These are phyloP conservation scores for Cymodocea nodosa DNA, from an alignment of 116 monocot species.

Conservation along the genomic window DNA sequence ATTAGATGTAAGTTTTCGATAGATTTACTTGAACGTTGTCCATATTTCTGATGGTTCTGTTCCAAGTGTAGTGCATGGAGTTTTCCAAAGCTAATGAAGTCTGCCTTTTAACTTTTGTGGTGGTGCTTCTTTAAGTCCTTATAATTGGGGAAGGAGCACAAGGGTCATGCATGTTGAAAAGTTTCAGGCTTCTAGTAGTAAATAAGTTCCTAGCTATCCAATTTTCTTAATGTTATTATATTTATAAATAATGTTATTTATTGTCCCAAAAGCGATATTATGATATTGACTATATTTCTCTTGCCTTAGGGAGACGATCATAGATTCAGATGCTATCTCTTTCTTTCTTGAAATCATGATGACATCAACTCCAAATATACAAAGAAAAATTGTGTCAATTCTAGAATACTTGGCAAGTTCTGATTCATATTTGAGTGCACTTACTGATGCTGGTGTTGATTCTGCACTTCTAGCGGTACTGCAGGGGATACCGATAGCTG, in stretches of 20 bases:
- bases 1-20: not conserved
- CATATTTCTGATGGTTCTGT: too few species aligned
- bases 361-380: constrained; percentile 36
- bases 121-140: too few species aligned
- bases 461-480: constrained; percentile 38
- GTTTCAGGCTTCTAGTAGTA: too few species aligned
- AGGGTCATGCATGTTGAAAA: too few species aligned
- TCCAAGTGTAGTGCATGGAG: too few species aligned
- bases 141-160: too few species aligned
- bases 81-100: too few species aligned
- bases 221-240: too few species aligned
- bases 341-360: constrained; percentile 32
- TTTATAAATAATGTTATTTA: not conserved
- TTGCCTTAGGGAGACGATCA: constrained; percentile 24
- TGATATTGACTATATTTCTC: not conserved
- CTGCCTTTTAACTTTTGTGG: too few species aligned
- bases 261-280: not conserved
- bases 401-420: constrained; percentile 40
- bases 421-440: constrained; percentile 20
- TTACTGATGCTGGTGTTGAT: constrained; percentile 32
- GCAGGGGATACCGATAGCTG: constrained; percentile 12
- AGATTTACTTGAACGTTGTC: too few species aligned
- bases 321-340: constrained; percentile 29
- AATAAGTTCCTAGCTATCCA: too few species aligned
- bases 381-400: constrained; percentile 48